Percentiles rank a stretch among this genome's conserved stretches.
Conservation (phyloP, 352 stramenopile genomes). For the Saprolegnia diclina region DNA sequence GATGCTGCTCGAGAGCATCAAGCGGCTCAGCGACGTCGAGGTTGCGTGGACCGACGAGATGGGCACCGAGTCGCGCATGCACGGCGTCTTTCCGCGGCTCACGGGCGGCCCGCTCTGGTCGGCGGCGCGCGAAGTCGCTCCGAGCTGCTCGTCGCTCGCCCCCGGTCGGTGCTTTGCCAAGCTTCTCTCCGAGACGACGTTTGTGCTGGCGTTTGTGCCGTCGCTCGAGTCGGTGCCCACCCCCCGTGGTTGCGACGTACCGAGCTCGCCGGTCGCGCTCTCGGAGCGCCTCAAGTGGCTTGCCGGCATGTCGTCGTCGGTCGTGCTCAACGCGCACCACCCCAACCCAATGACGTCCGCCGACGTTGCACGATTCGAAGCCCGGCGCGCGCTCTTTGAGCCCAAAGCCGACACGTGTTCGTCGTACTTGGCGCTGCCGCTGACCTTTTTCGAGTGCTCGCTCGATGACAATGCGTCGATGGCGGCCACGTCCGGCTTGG, state of each 20-base stretch:
- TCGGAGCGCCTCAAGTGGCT: constrained; percentile 24
- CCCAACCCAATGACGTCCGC: constrained; percentile 1
- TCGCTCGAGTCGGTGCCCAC: constrained; percentile 45
- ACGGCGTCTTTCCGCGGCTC: constrained; percentile 1
- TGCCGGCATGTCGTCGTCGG: constrained; percentile 20
- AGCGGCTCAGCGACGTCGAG: constrained; percentile 75
- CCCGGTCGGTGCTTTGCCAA: constrained; percentile 85
- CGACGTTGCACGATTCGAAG: constrained; percentile 16
- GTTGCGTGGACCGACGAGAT: constrained; percentile 77
- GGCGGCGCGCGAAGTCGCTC: constrained; percentile 37
- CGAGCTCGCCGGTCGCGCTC: background rate
- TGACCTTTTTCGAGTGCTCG: constrained; percentile 84
- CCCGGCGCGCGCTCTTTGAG: constrained; percentile 41
- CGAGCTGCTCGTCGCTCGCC: constrained; percentile 38
- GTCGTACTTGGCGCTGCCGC: constrained; percentile 74
- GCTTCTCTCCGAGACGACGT: constrained; percentile 55
- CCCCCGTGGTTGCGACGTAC: too few relatives aligned
- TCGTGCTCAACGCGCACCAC: background rate
- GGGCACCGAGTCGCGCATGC: constrained; percentile 35
- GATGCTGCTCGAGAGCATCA: constrained; percentile 77
- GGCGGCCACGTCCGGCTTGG: background rate
- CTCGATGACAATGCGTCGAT: constrained; percentile 30
- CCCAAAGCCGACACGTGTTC: constrained; percentile 40
- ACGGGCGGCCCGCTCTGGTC: constrained; percentile 55
- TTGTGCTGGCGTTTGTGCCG: constrained; percentile 76